phyloP scores from a whole-genome alignment of 2,329 filamentous ascomycete species.

The Apiospora hydei region DNA sequence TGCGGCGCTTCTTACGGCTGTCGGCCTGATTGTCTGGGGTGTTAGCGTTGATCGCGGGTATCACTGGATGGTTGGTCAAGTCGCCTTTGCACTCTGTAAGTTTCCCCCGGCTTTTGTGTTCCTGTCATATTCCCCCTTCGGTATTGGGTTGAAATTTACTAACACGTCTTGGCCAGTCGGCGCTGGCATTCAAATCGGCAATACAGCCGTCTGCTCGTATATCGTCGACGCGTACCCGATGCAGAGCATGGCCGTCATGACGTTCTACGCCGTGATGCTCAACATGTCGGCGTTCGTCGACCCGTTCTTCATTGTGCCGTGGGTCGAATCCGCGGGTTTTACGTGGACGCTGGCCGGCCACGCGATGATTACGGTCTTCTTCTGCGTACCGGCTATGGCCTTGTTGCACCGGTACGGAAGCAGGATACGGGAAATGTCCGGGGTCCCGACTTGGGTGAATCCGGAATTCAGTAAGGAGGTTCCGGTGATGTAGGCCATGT shows the following conservation, averaged over 20 bases:
- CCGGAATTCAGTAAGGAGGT: background rate
- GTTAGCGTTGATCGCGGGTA: slow-evolving; percentile 58
- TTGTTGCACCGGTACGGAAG: slow-evolving; percentile 50
- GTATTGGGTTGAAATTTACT: too few relatives aligned
- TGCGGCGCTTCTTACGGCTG: slow-evolving; percentile 53
- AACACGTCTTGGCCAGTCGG: slow-evolving; percentile 47
- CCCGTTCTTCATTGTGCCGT: slow-evolving; percentile 58
- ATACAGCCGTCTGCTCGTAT: slow-evolving; percentile 59
- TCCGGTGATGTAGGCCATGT: background rate
- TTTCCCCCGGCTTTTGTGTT: slow-evolving; percentile 14
- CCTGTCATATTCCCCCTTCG: background rate
- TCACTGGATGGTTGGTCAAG: slow-evolving; percentile 64
- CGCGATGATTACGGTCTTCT: slow-evolving; percentile 52
- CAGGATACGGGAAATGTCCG: slow-evolving; percentile 44
- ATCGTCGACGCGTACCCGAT: slow-evolving; percentile 63
- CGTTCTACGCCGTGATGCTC: slow-evolving; percentile 61
- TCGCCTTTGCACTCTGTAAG: slow-evolving; percentile 62
- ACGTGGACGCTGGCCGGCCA: slow-evolving; percentile 59
- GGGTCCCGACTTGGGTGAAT: slow-evolving; percentile 27
- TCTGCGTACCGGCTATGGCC: slow-evolving; percentile 46
- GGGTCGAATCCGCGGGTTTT: slow-evolving; percentile 53
- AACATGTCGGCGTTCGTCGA: slow-evolving; percentile 56
- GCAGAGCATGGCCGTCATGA: slow-evolving; percentile 61
- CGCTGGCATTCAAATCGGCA: slow-evolving; percentile 63
- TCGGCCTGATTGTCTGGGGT: slow-evolving; percentile 62